Evolutionary conservation across 495 filamentous ascomycete genomes (phyloP).

Genomic region (Aspergillus baeticus): DNA sequence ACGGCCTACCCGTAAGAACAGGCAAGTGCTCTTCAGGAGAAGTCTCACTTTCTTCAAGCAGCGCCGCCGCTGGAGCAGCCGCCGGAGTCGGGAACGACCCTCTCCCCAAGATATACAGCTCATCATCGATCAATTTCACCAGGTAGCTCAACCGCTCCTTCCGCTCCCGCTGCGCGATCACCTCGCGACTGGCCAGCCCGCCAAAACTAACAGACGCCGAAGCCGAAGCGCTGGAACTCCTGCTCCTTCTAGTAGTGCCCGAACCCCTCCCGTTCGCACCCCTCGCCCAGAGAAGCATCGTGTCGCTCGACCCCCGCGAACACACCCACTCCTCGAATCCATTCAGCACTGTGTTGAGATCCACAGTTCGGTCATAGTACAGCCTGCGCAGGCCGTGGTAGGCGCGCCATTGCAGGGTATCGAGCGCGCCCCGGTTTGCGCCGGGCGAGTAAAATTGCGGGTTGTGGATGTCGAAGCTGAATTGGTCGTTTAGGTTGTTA

Average conservation of each 20-base stretch:
- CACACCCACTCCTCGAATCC: conserved; percentile 31
- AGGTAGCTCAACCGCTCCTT: conserved; percentile 27
- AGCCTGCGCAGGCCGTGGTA: conserved; percentile 19
- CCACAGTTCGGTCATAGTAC: conserved; percentile 18
- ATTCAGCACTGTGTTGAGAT: conserved; percentile 18
- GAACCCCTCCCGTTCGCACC: too few species aligned
- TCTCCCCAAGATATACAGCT: conserved; percentile 25
- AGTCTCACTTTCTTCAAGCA: not conserved
- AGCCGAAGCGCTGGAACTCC: not conserved
- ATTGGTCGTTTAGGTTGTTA: conserved; percentile 26
- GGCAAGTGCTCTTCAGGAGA: not conserved
- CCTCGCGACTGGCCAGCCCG: not conserved
- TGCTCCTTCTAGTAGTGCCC: not conserved
- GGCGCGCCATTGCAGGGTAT: conserved; percentile 10
- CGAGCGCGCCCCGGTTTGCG: not conserved
- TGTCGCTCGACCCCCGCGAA: conserved; percentile 7
- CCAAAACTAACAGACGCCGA: too few species aligned
- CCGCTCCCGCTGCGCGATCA: conserved; percentile 12
- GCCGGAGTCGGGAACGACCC: conserved; percentile 7
- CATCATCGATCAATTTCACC: conserved; percentile 26
- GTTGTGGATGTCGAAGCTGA: conserved; percentile 24
- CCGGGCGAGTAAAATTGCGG: conserved; percentile 21
- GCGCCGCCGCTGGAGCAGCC: not conserved
- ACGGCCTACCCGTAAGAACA: not conserved
- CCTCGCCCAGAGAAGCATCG: not conserved